Conservation (phyloP, 1,284 basidiomycete species). For the Wallemia hederae region DNA sequence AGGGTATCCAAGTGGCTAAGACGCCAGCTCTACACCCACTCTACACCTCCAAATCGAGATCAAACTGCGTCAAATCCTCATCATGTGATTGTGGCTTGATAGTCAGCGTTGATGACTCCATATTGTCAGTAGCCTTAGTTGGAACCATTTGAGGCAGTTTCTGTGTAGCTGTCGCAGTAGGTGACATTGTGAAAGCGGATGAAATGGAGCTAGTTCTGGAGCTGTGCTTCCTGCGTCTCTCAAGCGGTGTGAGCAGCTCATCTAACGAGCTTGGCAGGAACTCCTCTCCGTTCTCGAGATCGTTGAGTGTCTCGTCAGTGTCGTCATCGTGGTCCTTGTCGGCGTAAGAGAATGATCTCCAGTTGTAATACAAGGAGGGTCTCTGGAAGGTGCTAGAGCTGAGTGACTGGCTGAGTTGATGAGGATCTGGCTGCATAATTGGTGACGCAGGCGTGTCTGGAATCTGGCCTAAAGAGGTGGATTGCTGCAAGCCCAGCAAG, state of each 20-base stretch:
- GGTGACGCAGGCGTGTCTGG: neutral
- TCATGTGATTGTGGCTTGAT: neutral
- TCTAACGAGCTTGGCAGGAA: neutral
- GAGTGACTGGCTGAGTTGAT: neutral
- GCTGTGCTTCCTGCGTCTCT: neutral
- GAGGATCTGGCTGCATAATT: neutral
- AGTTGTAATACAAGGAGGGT: neutral
- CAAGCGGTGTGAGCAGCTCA: neutral
- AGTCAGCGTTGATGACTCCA: neutral
- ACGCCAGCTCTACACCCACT: no score
- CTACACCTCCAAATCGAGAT: neutral
- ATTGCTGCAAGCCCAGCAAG: neutral
- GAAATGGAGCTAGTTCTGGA: neutral
- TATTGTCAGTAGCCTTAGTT: neutral
- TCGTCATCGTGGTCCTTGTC: neutral
- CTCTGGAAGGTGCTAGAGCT: neutral
- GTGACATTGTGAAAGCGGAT: neutral
- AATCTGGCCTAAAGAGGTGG: neutral
- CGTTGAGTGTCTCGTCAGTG: neutral
- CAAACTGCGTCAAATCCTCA: neutral
- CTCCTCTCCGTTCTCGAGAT: neutral
- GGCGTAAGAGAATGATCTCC: neutral
- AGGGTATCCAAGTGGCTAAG: no score
- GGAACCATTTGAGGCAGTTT: neutral
- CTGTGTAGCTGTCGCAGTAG: neutral